Evolutionary conservation across 139 green algal species (phyloP), one percentile per base, ranked within the genome.

Genomic region (Auxenochlorella pyrenoidosa): DNA sequence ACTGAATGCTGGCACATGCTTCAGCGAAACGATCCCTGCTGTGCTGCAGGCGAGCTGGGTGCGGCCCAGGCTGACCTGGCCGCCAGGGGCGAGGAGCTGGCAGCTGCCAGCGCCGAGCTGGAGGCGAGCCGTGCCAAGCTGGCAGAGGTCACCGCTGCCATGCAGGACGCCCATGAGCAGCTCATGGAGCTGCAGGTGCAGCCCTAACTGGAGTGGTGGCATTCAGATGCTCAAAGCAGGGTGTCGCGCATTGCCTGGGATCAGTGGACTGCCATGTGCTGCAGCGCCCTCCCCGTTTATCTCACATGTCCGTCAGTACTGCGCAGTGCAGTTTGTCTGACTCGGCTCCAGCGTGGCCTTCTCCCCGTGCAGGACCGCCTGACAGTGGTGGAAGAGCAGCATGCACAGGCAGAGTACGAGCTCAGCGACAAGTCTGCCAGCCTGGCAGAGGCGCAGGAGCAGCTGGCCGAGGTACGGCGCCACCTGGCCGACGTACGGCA

Each of bases 391-490:
- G 82, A 86, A 32, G 70, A 73, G 82, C 82, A 86, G 82, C 82
- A 86, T 43, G 82, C 82, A 3, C 32, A 86, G 82, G 65, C 76
- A 34, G 82, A 86, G 82, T 86, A 79, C n/a, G 66, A 86, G 30
- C 47, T 86, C 66, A 79, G 66, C 43, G 82, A 86, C 82, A 86
- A 86, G 66, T 79, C 66, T 2, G 82, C 82, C 44, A 79, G 66
- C 82, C 82, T 86, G 66, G 32, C 41, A 72, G 82, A 86, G 40
- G 82, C 66, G 1, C 13, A 26, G 32, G 82, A 86, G 44, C 82
- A 86, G 66, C 59, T 79, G 43, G 19, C 40, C 26, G 32, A 66
- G 32, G 41, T 79, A 26, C 44, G 65, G 82, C 32, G 43, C 6
- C 66, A 86, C 63, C 63, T 85, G 63, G 60, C 30, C 63, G 63